Conservation (phyloP, 2,329 filamentous ascomycete species). For the Curvularia sp. region DNA sequence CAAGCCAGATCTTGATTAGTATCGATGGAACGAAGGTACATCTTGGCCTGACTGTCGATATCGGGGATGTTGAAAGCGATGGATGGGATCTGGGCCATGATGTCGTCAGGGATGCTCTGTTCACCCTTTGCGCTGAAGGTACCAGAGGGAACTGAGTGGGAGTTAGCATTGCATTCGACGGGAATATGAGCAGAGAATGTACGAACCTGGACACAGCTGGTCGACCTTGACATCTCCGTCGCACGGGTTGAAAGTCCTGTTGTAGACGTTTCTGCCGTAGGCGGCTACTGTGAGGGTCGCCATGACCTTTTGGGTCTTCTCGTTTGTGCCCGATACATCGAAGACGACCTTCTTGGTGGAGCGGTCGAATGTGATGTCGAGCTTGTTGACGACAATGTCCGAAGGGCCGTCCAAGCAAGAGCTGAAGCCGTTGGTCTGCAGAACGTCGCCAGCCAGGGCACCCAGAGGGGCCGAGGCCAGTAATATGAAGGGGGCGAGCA, state of each 20-base stretch:
- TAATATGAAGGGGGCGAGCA: conserved; percentile 50
- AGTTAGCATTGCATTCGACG: conserved; percentile 25
- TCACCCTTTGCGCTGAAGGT: conserved; percentile 74
- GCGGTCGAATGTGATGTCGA: conserved; percentile 82
- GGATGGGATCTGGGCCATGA: conserved; percentile 76
- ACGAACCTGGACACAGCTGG: conserved; percentile 80
- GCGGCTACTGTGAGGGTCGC: conserved; percentile 78
- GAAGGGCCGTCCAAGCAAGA: conserved; percentile 67
- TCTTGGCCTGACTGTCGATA: conserved; percentile 81
- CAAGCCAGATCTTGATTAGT: conserved; percentile 74
- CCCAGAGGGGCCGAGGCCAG: conserved; percentile 51
- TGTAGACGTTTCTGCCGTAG: conserved; percentile 83
- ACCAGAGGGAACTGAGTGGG: conserved; percentile 69
- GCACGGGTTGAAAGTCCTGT: conserved; percentile 84
- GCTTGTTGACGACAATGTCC: conserved; percentile 73
- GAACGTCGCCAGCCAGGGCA: conserved; percentile 71
- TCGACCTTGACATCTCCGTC: conserved; percentile 68
- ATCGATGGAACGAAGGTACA: conserved; percentile 72
- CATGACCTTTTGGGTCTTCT: conserved; percentile 77
- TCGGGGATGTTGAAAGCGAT: conserved; percentile 94
- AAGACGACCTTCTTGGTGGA: conserved; percentile 76
- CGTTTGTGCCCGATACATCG: conserved; percentile 80
- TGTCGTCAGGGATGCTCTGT: conserved; percentile 74
- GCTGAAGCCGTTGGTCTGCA: conserved; percentile 81
- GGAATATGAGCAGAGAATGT: not conserved